Percentiles rank a stretch among this genome's conserved stretches.
These are phyloP conservation scores for Metarhizium anisopliae DNA, from an alignment of 2,329 filamentous ascomycete genomes.

Conservation along the genomic window DNA sequence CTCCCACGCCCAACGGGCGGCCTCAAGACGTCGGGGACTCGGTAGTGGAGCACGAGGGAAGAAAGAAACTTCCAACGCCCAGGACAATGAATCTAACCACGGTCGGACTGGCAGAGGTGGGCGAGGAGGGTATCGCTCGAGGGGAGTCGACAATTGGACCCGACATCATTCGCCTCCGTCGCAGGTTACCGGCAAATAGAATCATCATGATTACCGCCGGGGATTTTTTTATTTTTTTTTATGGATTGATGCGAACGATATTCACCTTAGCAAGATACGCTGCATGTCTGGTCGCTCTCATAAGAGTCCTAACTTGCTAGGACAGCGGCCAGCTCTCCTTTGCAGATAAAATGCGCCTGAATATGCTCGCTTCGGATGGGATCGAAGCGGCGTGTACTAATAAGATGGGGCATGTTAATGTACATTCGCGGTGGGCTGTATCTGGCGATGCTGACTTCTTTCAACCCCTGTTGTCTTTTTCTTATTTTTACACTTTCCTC, in stretches of 20 bases:
- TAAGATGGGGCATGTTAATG: conserved; percentile 7
- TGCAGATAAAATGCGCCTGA: conserved; percentile 5
- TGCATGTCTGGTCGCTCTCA: not conserved
- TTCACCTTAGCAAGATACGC: not conserved
- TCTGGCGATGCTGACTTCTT: conserved; percentile 8
- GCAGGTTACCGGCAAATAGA: conserved; percentile 3
- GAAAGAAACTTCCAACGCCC: conserved; percentile 22
- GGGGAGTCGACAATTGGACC: conserved; percentile 32
- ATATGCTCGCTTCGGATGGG: conserved; percentile 7
- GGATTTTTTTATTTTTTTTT: not conserved
- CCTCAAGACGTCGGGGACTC: conserved; percentile 21
- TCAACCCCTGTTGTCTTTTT: conserved; percentile 4
- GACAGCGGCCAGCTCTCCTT: not conserved
- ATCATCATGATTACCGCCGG: not conserved
- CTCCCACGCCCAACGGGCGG: conserved; percentile 5
- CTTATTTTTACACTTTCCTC: not conserved
- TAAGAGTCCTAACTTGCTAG: not conserved
- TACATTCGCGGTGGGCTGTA: conserved; percentile 8
- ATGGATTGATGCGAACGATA: not conserved
- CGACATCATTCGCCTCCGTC: conserved; percentile 15
- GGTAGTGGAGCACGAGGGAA: conserved; percentile 22
- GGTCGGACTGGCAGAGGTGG: conserved; percentile 20
- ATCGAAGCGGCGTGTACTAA: conserved; percentile 14
- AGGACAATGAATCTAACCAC: conserved; percentile 14
- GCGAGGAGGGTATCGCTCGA: conserved; percentile 31